These are phyloP conservation scores for Alternaria postmessia DNA, from an alignment of 2,329 filamentous ascomycete genomes.

Conservation along the genomic window DNA sequence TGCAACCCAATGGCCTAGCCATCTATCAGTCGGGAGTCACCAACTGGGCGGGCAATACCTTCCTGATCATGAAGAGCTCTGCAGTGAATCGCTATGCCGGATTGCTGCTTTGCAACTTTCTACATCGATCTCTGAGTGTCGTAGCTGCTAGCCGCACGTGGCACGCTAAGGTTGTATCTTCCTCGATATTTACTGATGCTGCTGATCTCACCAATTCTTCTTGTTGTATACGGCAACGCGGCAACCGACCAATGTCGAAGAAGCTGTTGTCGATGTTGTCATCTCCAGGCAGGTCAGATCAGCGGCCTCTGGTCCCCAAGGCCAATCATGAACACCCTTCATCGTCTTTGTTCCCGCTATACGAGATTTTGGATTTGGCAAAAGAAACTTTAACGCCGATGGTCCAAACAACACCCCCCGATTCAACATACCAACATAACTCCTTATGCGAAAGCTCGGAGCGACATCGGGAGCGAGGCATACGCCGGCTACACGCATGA, in stretches of 20 bases:
- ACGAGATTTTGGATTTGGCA: neutral
- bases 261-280: neutral
- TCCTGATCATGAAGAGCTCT: neutral
- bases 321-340: neutral
- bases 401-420: neutral
- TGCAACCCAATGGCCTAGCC: neutral
- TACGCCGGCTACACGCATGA: conserved; percentile 1
- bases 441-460: neutral
- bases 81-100: neutral
- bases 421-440: neutral
- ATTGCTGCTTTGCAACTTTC: neutral
- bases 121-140: neutral
- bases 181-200: neutral
- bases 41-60: neutral
- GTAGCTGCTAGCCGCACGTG: neutral
- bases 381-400: neutral
- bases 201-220: neutral
- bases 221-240: neutral
- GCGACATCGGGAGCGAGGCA: neutral
- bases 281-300: neutral
- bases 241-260: neutral
- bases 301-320: neutral
- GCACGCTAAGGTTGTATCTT: neutral
- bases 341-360: neutral
- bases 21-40: neutral